These are phyloP conservation scores for Anethum foeniculum DNA, from an alignment of 140 eudicot genomes.

Conservation along the genomic window DNA sequence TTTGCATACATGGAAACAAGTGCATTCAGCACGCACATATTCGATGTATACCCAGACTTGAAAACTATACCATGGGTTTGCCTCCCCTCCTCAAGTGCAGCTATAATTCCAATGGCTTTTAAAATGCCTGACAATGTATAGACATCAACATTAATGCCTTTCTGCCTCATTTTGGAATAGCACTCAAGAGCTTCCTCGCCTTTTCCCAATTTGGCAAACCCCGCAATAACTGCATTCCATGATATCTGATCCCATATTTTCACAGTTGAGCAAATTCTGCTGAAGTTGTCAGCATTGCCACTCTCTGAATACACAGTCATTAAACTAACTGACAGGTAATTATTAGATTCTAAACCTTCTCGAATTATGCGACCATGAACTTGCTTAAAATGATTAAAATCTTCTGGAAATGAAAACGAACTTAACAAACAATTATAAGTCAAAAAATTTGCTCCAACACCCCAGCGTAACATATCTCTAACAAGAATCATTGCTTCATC, in stretches of 20 bases:
- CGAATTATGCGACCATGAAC: slow-evolving; percentile 36
- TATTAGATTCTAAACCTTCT: slow-evolving; percentile 44
- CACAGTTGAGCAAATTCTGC: slow-evolving; percentile 24
- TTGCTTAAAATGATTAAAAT: slow-evolving; percentile 35
- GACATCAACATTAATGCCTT: slow-evolving; percentile 34
- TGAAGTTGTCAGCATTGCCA: slow-evolving; percentile 28
- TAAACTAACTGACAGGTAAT: slow-evolving; percentile 34
- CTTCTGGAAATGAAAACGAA: slow-evolving; percentile 28
- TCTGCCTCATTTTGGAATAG: slow-evolving; percentile 44
- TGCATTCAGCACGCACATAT: slow-evolving; percentile 39
- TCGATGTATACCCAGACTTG: slow-evolving; percentile 28
- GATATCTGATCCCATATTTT: slow-evolving; percentile 41
- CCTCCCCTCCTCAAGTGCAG: slow-evolving; percentile 40
- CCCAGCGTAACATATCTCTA: slow-evolving; percentile 42
- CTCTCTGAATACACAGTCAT: slow-evolving; percentile 40
- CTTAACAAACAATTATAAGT: slow-evolving; percentile 49
- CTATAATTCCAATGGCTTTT: slow-evolving; percentile 35
- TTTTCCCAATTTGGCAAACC: slow-evolving; percentile 48
- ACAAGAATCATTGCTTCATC: slow-evolving; percentile 36
- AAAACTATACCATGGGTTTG: slow-evolving; percentile 40
- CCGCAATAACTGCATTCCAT: slow-evolving; percentile 57
- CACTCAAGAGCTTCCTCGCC: slow-evolving; percentile 37
- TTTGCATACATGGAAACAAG: slow-evolving; percentile 62
- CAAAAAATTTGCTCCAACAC: slow-evolving; percentile 26
- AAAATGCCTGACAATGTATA: slow-evolving; percentile 45